Conservation (phyloP, 2,329 filamentous ascomycete species). For the Epichloe elymi region DNA sequence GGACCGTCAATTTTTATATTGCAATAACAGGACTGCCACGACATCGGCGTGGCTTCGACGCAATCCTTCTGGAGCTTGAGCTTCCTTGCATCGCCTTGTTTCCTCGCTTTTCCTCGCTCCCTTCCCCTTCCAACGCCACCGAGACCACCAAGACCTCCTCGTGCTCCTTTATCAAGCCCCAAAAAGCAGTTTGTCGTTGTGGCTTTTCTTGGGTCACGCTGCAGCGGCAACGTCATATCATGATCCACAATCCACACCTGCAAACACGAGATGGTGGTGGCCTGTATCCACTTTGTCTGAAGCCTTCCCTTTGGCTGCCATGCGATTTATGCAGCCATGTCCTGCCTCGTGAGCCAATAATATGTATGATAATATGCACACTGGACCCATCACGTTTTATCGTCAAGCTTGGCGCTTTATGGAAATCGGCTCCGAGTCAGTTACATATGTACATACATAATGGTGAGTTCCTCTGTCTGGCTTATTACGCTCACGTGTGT, state of each 20-base stretch:
- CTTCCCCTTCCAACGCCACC: neutral
- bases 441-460: too few relatives aligned
- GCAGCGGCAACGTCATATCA: constrained; percentile 6
- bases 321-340: neutral
- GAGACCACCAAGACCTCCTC: neutral
- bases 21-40: neutral
- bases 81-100: neutral
- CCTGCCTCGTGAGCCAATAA: neutral
- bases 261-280: constrained; percentile 6
- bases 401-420: neutral
- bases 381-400: neutral
- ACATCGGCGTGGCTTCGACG: neutral
- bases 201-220: neutral
- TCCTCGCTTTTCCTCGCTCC: neutral
- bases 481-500: neutral
- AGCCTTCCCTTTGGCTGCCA: neutral
- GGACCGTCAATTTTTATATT: neutral
- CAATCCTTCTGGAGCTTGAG: neutral
- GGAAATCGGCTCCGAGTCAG: neutral
- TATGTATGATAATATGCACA: too few relatives aligned
- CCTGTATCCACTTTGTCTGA: neutral
- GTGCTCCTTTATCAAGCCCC: neutral
- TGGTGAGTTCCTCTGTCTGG: neutral
- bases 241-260: neutral
- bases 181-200: neutral